Evolutionary conservation across 805 yeast species (phyloP), one percentile per base, ranked within the genome.

Genomic region (Metschnikowia kofuensis): DNA sequence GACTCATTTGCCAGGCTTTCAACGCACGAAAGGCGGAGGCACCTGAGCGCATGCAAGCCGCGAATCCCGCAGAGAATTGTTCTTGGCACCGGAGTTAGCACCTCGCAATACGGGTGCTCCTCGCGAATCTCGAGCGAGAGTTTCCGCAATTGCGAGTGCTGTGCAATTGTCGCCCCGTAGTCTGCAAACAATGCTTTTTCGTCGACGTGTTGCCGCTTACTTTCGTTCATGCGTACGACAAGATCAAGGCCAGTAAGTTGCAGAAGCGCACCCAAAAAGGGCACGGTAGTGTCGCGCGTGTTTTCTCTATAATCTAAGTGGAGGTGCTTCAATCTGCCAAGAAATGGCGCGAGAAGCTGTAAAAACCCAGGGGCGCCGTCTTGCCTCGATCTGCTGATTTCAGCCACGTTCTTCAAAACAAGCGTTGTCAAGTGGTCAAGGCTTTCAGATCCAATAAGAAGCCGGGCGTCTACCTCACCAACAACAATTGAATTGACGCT

Each of bases 271-370:
- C 36, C 28, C 3, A 75, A 56, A 52, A 76, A 74, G 0, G 50
- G 54, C 1, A 73, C 73, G 0, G 74, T 72, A 1, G 72, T 64
- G 55, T 76, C 80, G n/a, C 64, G 54, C 13, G 63, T 42, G 13
- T 70, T 64, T 53, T 77, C 79, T 42, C 75, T 62, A 52, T 63
- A 70, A 49, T 78, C 80, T 5, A 78, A 53, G 13, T 59, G 57
- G 27, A 76, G 51, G 13, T 58, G 58, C 27, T 53, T 59, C 35
- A 75, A 50, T 9, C 47, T 57, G 1, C 21, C 48, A 26, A 74
- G 57, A 32, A 56, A 42, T 1, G 64, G 62, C 1, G 64, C 64
- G 2, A 72, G 46, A 11, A 47, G 40, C 6, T 44, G 44, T 38
- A 69, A 53, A 42, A 72, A 67, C 27, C 49, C 49, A 4, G 9